Evolutionary conservation across 192 early-diverging fungal species (phyloP).

Genomic region (Gamsiella multidivaricata): DNA sequence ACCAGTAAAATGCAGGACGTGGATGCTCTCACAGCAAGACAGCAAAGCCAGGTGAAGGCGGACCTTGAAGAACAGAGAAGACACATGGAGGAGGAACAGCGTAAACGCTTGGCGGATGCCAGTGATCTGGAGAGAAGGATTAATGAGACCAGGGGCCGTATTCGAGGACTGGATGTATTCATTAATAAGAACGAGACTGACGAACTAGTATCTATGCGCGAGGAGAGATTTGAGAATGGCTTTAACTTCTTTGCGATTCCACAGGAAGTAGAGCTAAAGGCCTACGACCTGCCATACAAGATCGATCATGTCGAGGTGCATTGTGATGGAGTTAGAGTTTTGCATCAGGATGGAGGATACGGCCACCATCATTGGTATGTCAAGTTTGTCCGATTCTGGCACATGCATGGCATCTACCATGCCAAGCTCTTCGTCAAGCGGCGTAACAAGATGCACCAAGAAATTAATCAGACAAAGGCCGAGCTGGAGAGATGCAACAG

Average conservation of each 20-base stretch:
- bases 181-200: not conserved
- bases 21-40: not conserved
- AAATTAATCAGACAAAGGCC: not conserved
- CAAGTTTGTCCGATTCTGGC: not conserved
- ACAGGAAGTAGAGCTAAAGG: not conserved
- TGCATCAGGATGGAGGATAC: not conserved
- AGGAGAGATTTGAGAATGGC: not conserved
- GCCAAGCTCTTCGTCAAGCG: conserved; percentile 1
- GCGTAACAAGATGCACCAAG: conserved; percentile 3
- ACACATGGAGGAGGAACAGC: not conserved
- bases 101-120: not conserved
- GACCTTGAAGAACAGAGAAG: not conserved
- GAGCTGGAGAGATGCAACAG: not conserved
- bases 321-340: not conserved
- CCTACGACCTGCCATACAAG: not conserved
- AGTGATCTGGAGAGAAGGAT: not conserved
- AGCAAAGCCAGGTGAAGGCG: not conserved
- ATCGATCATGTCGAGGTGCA: conserved; percentile 2
- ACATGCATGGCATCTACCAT: not conserved
- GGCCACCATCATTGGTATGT: not conserved
- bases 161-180: not conserved
- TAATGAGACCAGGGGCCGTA: not conserved
- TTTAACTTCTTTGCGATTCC: not conserved
- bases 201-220: not conserved
- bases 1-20: conserved; percentile 6